Evolutionary conservation across 1,139 yeast species (phyloP), one percentile per base, ranked within the genome.

Genomic region (Suhomyces anneliseae): DNA sequence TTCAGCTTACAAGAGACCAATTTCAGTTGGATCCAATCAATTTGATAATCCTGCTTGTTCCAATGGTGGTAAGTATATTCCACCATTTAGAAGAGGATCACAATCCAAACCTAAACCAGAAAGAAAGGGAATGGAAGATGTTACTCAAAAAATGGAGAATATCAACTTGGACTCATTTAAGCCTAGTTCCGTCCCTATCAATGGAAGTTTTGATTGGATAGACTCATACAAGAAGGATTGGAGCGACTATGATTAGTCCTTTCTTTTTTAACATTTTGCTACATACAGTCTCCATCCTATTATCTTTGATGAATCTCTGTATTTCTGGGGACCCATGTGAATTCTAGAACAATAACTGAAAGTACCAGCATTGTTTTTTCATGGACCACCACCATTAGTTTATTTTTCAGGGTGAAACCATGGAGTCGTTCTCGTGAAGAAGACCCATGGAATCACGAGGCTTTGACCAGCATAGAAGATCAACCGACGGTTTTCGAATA

Each of bases 61-160:
- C 36, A 47, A 62, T 8, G 67, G 74, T 35, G 86, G 86, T 1
- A 83, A 83, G 59, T 86, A 86, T 56, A 69, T 86, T 39, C 92
- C 92, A 29, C 93, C 92, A 14, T 84, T 80, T 60, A 70, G 87
- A 58, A 73, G 92, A 60, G 74, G 74, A 0, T 71, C 78, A 2
- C 70, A 67, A 27, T 40, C 45, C 36, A 33, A 31, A 31, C 43
- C 40, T 14, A 49, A 44, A 32, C 42, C 48, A 4, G 55, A 53
- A n/a, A 51, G 43, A 34, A 45, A 46, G 33, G 39, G 31, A 10
- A 19, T 38, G 42, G 45, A 49, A 49, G 41, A 44, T 27, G 38
- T 54, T 24, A 47, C 38, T 36, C 48, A 29, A 39, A 47, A 47
- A 26, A 33, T 47, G 47, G 46, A 52, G 45, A 36, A 36, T 26